A percentile compares a stretch with the other conserved stretches of the same genome.
Conservation (phyloP, 192 early-diverging fungal genomes). For the Mortierella antarctica region DNA sequence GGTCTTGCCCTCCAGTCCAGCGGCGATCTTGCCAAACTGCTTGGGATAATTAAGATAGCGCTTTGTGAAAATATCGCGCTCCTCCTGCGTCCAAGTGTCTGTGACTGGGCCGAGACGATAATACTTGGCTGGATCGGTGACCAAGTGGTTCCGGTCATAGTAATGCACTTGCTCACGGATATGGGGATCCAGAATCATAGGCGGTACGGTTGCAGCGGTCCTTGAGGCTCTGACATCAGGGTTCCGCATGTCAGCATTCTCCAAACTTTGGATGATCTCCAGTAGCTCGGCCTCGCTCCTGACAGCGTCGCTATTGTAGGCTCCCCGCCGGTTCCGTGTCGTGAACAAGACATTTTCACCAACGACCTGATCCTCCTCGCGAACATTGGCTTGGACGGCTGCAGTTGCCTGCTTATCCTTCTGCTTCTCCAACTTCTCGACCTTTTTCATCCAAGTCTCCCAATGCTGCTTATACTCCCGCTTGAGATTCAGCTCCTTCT, state of each 20-base stretch:
- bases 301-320: conserved; percentile 76
- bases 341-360: conserved; percentile 33
- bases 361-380: conserved; percentile 39
- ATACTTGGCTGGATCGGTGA: conserved; percentile 68
- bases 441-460: conserved; percentile 59
- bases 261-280: conserved; percentile 78
- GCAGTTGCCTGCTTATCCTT: conserved; percentile 50
- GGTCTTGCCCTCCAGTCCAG: conserved; percentile 69
- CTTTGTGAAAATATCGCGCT: conserved; percentile 72
- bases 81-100: conserved; percentile 72
- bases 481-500: conserved; percentile 58
- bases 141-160: conserved; percentile 67
- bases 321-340: conserved; percentile 45
- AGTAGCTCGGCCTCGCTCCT: conserved; percentile 82
- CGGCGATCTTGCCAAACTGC: conserved; percentile 80
- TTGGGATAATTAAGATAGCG: conserved; percentile 77
- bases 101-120: conserved; percentile 71
- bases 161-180: conserved; percentile 65
- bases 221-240: conserved; percentile 76
- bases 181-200: conserved; percentile 74
- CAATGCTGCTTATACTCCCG: conserved; percentile 59
- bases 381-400: conserved; percentile 20
- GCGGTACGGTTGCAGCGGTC: conserved; percentile 77
- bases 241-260: conserved; percentile 77
- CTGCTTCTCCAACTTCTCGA: conserved; percentile 51